Percentiles rank a stretch among this genome's conserved stretches.
Evolutionary conservation across 2,329 filamentous ascomycete genomes (phyloP).

Genomic region (Cadophora sp.): DNA sequence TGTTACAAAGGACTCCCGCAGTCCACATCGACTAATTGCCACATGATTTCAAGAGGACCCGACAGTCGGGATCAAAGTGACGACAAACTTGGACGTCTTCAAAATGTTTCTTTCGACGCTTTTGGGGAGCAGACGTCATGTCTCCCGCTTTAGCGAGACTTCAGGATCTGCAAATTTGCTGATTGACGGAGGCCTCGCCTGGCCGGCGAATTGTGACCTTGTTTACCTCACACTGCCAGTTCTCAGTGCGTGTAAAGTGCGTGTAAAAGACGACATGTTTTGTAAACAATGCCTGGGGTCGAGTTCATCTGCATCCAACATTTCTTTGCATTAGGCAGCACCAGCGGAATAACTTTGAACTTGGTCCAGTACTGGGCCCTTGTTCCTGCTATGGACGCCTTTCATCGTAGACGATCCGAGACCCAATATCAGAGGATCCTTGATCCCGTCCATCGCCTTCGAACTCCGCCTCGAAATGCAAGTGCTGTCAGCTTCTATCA

Average conservation of each 20-base stretch:
- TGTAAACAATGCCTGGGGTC: constrained; percentile 39
- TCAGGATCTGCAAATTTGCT: constrained; percentile 14
- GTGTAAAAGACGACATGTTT: constrained; percentile 29
- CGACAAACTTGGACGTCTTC: constrained; percentile 30
- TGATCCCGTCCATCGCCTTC: constrained; percentile 32
- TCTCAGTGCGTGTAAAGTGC: constrained; percentile 22
- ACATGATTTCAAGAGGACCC: constrained; percentile 40
- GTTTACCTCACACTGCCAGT: constrained; percentile 36
- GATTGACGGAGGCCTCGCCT: constrained; percentile 30
- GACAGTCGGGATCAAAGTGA: constrained; percentile 30
- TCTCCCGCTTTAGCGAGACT: not conserved
- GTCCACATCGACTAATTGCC: constrained; percentile 34
- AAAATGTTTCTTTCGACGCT: constrained; percentile 3
- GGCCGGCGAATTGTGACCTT: constrained; percentile 38
- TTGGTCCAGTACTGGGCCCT: constrained; percentile 28
- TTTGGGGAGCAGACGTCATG: not conserved
- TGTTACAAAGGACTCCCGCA: constrained; percentile 25
- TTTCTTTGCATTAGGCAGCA: constrained; percentile 34
- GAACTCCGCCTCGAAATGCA: constrained; percentile 32
- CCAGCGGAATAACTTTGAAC: constrained; percentile 20
- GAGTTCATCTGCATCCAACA: constrained; percentile 33
- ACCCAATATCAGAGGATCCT: constrained; percentile 21
- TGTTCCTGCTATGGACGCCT: constrained; percentile 9
- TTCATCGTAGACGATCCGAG: constrained; percentile 18
- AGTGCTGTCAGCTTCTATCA: constrained; percentile 26